Conservation (phyloP, 2,329 filamentous ascomycete genomes). For the Ophiostoma sp. region DNA sequence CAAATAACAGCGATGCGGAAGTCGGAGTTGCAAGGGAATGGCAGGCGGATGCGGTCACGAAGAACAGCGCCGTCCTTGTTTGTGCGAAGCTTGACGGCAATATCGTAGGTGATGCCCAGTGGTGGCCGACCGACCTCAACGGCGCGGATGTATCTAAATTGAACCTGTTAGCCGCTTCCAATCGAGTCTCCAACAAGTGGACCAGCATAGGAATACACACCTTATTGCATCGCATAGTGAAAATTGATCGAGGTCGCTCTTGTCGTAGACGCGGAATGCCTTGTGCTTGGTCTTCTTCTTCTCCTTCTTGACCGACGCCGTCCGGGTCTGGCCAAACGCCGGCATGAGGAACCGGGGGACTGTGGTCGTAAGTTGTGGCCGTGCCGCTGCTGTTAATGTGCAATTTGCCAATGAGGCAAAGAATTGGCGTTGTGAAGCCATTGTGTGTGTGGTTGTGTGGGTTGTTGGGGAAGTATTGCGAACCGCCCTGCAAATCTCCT, state of each 20-base stretch:
- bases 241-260: conserved; percentile 66
- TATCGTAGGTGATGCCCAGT: conserved; percentile 74
- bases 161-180: neutral
- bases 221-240: conserved; percentile 89
- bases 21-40: conserved; percentile 84
- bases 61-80: conserved; percentile 80
- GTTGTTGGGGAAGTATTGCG: neutral
- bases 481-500: conserved; percentile 4
- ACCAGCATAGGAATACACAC: conserved; percentile 32
- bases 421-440: conserved; percentile 51
- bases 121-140: conserved; percentile 82
- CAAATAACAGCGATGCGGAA: conserved; percentile 86
- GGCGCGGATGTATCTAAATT: conserved; percentile 76
- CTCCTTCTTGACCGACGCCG: conserved; percentile 47
- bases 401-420: conserved; percentile 52
- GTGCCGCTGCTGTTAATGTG: conserved; percentile 39
- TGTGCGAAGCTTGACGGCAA: conserved; percentile 76
- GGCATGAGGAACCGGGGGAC: conserved; percentile 50
- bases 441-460: conserved; percentile 34
- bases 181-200: neutral
- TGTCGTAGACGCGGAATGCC: conserved; percentile 59
- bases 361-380: conserved; percentile 39
- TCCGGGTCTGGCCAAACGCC: conserved; percentile 42
- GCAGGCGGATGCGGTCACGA: conserved; percentile 80
- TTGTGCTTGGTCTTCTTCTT: conserved; percentile 60